These are phyloP conservation scores for Draba incana DNA, from an alignment of 345 rosid species.

Conservation along the genomic window DNA sequence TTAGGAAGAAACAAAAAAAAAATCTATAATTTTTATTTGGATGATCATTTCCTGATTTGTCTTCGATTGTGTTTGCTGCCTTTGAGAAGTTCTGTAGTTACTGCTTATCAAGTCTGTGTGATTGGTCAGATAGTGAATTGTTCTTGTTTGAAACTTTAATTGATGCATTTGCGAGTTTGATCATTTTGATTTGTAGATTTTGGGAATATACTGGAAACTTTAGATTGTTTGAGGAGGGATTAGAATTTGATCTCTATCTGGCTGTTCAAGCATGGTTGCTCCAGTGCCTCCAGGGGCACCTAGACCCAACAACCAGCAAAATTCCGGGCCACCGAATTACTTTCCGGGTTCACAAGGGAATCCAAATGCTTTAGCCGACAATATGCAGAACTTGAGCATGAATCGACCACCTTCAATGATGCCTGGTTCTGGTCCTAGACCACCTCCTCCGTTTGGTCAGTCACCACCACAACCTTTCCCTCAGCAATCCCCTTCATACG, in stretches of 20 bases:
- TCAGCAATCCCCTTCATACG: slow-evolving; percentile 53
- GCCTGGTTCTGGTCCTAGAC: slow-evolving; percentile 64
- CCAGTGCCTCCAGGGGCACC: slow-evolving; percentile 93
- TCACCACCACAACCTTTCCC: slow-evolving; percentile 57
- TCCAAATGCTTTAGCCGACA: slow-evolving; percentile 50
- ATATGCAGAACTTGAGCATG: slow-evolving; percentile 69
- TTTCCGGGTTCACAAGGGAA: slow-evolving; percentile 52
- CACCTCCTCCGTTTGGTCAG: slow-evolving; percentile 64
- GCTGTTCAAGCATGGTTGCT: slow-evolving; percentile 60
- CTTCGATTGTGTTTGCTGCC: not conserved
- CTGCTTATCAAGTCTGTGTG: not conserved
- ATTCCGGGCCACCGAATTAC: slow-evolving; percentile 53
- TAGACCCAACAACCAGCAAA: slow-evolving; percentile 54
- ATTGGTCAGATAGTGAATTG: not conserved
- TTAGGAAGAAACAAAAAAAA: not conserved
- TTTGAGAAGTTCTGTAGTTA: slow-evolving; percentile 5
- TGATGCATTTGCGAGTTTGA: slow-evolving; percentile 26
- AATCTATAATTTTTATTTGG: not conserved
- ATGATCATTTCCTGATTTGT: not conserved
- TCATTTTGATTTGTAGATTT: slow-evolving; percentile 29
- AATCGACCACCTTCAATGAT: slow-evolving; percentile 51
- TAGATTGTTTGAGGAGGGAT: slow-evolving; percentile 9
- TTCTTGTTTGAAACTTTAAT: not conserved
- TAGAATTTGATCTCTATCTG: slow-evolving; percentile 34
- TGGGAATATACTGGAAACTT: slow-evolving; percentile 18